A percentile compares a stretch with the other conserved stretches of the same genome.
Conservation (phyloP, 331 rosid genomes). For the Quercus lobata region DNA sequence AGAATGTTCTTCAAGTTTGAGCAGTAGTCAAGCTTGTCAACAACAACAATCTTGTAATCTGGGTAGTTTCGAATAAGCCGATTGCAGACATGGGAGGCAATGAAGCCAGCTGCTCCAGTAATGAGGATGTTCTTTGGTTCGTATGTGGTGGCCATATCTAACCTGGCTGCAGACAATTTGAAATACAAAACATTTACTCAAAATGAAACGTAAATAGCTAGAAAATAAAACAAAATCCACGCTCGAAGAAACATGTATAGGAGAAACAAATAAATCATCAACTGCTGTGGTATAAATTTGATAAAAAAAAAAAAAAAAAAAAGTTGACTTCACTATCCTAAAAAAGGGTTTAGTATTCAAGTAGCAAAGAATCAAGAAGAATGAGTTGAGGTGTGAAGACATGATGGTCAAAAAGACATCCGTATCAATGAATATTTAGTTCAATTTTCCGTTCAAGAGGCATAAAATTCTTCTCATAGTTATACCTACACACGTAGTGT, state of each 20-base stretch:
- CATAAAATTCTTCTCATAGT: too few species aligned
- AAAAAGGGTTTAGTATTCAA: too few species aligned
- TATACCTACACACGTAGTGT: too few species aligned
- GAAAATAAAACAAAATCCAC: too few species aligned
- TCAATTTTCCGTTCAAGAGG: background rate
- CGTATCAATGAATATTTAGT: background rate
- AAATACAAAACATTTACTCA: background rate
- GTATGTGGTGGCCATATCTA: slow-evolving; percentile 40
- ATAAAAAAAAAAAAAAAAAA: background rate
- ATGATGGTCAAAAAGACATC: background rate
- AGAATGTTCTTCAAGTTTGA: slow-evolving; percentile 60
- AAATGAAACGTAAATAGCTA: background rate
- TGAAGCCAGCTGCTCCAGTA: slow-evolving; percentile 81
- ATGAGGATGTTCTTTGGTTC: slow-evolving; percentile 72
- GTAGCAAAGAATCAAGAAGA: too few species aligned
- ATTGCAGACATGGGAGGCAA: slow-evolving; percentile 76
- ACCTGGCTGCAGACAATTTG: slow-evolving; percentile 18
- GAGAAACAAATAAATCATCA: background rate
- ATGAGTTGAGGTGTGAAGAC: too few species aligned
- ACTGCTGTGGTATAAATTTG: background rate
- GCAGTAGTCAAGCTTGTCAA: slow-evolving; percentile 82
- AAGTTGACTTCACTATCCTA: too few species aligned
- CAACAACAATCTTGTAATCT: slow-evolving; percentile 56
- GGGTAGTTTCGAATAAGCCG: slow-evolving; percentile 53
- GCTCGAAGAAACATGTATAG: background rate